These are phyloP conservation scores for Diplotaxis tenuifolia DNA, from an alignment of 345 rosid species.

Conservation along the genomic window DNA sequence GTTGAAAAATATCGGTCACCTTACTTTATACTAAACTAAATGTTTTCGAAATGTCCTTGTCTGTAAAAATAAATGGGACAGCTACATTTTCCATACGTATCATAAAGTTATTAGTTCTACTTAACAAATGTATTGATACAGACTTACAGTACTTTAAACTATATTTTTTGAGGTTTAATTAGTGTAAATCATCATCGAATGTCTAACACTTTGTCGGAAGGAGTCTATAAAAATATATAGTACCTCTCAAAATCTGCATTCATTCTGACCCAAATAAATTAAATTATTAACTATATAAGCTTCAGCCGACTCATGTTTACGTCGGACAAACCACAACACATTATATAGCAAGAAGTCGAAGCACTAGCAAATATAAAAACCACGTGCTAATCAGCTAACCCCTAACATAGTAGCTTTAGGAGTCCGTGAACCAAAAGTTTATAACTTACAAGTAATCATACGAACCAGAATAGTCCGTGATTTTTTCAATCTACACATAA, in stretches of 20 bases:
- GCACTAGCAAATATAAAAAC: background rate
- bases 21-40: conserved; percentile 27
- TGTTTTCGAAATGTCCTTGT: conserved; percentile 27
- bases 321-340: background rate
- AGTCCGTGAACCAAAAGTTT: background rate
- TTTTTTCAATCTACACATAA: background rate
- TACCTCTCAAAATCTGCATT: conserved; percentile 14
- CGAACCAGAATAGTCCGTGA: background rate
- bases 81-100: conserved; percentile 33
- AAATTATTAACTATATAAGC: background rate
- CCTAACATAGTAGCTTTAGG: background rate
- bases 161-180: conserved; percentile 8
- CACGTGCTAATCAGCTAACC: background rate
- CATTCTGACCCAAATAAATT: conserved; percentile 15
- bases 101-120: background rate
- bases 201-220: conserved; percentile 34
- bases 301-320: background rate
- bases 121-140: background rate
- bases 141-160: conserved; percentile 24
- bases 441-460: background rate
- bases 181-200: conserved; percentile 30
- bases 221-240: background rate
- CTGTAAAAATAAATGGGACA: conserved; percentile 35
- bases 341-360: background rate
- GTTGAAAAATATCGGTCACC: conserved; percentile 36